phyloP scores from a whole-genome alignment of 2,329 filamentous ascomycete genomes.

The Talaromyces rugulosus region DNA sequence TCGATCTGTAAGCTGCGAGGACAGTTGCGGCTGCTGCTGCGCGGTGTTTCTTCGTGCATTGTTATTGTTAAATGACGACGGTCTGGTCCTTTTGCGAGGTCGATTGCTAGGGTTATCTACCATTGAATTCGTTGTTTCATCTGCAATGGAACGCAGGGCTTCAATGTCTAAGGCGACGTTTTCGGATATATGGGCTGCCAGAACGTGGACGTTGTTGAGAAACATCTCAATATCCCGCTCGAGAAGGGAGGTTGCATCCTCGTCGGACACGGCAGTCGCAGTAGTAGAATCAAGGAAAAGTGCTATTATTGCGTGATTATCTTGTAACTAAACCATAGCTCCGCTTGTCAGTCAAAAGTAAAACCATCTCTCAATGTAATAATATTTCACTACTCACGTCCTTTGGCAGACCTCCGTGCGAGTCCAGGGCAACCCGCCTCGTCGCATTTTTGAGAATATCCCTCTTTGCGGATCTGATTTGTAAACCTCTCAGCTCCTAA shows the following conservation, averaged over 20 bases:
- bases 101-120: constrained; percentile 10
- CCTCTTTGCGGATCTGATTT: constrained; percentile 28
- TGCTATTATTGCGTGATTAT: constrained; percentile 31
- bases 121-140: constrained; percentile 14
- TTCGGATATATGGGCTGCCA: constrained; percentile 23
- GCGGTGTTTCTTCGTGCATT: constrained; percentile 1
- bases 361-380: background rate
- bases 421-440: constrained; percentile 27
- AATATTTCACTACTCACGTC: constrained; percentile 23
- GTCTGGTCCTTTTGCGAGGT: constrained; percentile 8
- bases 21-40: constrained; percentile 15
- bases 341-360: background rate
- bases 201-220: constrained; percentile 22
- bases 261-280: constrained; percentile 18
- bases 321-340: constrained; percentile 25
- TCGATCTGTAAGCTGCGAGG: constrained; percentile 26
- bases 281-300: constrained; percentile 33
- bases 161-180: constrained; percentile 21
- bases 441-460: constrained; percentile 29
- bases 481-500: constrained; percentile 33
- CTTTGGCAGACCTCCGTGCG: constrained; percentile 28
- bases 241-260: constrained; percentile 21
- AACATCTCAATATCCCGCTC: constrained; percentile 33
- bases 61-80: background rate
- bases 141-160: constrained; percentile 25